Base-by-base conservation (phyloP, 176 grass and related monocot genomes). In the Juncus inflexus region DNA sequence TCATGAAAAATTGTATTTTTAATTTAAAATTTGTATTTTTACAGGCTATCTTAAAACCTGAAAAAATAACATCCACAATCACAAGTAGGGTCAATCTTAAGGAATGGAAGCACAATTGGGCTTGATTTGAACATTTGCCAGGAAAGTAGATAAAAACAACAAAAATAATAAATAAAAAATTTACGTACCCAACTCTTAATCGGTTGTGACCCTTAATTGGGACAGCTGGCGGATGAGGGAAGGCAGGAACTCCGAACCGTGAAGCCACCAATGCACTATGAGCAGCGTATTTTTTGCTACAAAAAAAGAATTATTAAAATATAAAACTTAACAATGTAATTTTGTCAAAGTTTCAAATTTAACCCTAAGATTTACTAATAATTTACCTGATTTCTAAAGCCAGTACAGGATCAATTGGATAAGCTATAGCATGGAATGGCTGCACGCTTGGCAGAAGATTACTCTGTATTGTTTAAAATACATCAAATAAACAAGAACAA, bases 401-500 rank as follows among this genome's bases (percentile, higher is more conserved):
- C 80, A 95, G 77, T 12, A 86, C 65, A 1, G 86, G 82, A 72
- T 95, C 83, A 9, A 95, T 86, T 56, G 90, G 90, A 63, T 95
- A 95, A 55, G 90, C 90, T 64, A 95, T 95, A 63, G 90, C 90
- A 86, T 95, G 90, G 77, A 95, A 95, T 78, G 90, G 90, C 64
- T 95, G 90, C 74, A 95, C 90, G 66, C 90, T 89, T 66, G 90
- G 90, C 64, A 95, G 86, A 75, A 95, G 37, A 14, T 70, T 70
- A 58, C 57, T 70, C 67, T 70, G 67, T 58, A 7, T 12, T 35
- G 9, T 40, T 14, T 42, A 7, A 19, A 42, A 70, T 45, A 57
- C 14, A 58, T 49, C 40, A 65, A 65, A 52, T 78, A 65, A 61
- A 74, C 40, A n/a, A 39, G 60, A 28, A 58, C 6, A 15, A 37